Percentiles rank a stretch among this genome's conserved stretches.
phyloP scores from a whole-genome alignment of 371 early-diverging fungal genomes.

The Haplosporangium sp. region DNA sequence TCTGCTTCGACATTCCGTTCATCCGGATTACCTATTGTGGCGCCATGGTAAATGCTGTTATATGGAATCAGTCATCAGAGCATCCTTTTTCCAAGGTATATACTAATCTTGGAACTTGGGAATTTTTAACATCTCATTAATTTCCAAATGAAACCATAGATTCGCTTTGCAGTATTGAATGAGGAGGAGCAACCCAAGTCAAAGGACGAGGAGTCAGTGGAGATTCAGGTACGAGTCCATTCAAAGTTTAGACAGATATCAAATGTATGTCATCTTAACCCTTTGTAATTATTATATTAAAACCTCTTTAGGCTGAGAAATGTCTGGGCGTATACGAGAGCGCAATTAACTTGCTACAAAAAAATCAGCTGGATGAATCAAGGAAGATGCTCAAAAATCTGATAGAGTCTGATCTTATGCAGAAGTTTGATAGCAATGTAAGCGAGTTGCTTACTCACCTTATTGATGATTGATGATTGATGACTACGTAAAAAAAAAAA shows the following conservation, averaged over 20 bases:
- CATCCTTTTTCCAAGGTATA: neutral
- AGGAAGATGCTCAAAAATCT: slow-evolving; percentile 60
- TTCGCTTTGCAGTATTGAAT: slow-evolving; percentile 54
- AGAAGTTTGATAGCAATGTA: slow-evolving; percentile 55
- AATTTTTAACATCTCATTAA: no score
- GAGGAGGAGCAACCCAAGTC: slow-evolving; percentile 47
- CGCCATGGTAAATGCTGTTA: neutral
- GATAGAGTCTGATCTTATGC: slow-evolving; percentile 59
- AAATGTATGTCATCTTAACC: neutral
- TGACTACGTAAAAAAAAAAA: no score
- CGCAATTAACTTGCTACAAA: slow-evolving; percentile 63
- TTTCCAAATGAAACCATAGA: slow-evolving; percentile 17
- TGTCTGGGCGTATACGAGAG: slow-evolving; percentile 62
- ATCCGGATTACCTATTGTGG: neutral
- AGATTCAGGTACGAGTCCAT: slow-evolving; percentile 40
- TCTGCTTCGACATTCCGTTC: neutral
- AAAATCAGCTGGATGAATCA: slow-evolving; percentile 59
- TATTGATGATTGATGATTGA: no score
- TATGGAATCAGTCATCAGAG: neutral
- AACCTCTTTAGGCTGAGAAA: slow-evolving; percentile 60
- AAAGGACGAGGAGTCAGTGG: slow-evolving; percentile 53
- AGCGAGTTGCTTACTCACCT: slow-evolving; percentile 13
- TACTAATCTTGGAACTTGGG: no score
- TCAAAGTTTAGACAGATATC: neutral
- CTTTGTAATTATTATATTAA: neutral